Evolutionary conservation across 2,329 filamentous ascomycete species (phyloP).

Genomic region (Botrytis paeoniae): DNA sequence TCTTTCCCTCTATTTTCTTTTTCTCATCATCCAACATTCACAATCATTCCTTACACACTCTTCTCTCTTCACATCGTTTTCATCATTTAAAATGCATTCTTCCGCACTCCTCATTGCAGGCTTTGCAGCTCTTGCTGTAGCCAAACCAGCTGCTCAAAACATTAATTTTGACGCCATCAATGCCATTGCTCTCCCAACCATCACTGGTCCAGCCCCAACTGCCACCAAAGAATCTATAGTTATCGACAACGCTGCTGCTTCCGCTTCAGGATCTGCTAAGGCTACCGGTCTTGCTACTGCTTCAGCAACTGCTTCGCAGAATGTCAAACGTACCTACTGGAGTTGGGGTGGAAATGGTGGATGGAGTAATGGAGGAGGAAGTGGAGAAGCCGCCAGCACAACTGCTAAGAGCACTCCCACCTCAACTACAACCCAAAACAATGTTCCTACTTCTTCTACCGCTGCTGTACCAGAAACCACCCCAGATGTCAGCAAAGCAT

Average conservation of each 20-base stretch:
- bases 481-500: constrained; percentile 3
- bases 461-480: neutral
- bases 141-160: constrained; percentile 23
- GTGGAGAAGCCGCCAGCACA: neutral
- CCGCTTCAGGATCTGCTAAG: neutral
- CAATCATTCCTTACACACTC: neutral
- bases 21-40: constrained; percentile 11
- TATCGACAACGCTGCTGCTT: neutral
- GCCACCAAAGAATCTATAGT: neutral
- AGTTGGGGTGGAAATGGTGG: neutral
- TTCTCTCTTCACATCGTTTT: constrained; percentile 17
- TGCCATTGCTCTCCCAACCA: neutral
- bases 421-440: neutral
- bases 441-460: neutral
- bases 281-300: constrained; percentile 1
- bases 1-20: neutral
- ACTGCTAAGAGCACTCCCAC: neutral
- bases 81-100: constrained; percentile 4
- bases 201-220: neutral
- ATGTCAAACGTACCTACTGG: neutral
- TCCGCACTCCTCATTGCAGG: constrained; percentile 20
- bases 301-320: neutral
- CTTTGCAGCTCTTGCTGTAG: constrained; percentile 23
- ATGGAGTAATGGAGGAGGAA: neutral
- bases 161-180: constrained; percentile 22